Evolutionary conservation across 148 eudicot genomes (phyloP).

Genomic region (Vaccinium vitisidaea): DNA sequence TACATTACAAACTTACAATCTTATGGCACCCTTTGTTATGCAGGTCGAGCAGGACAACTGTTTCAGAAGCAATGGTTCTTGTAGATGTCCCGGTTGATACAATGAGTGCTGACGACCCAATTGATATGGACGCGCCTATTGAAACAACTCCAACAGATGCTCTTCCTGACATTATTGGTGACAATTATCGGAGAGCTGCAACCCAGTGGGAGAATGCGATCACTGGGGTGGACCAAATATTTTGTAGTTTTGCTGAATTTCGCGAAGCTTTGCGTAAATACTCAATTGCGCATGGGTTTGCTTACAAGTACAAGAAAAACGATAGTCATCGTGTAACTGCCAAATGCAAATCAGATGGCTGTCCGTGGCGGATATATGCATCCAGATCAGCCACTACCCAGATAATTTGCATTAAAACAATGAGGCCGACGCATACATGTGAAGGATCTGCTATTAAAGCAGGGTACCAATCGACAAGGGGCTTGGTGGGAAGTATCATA

Average conservation of each 20-base stretch:
- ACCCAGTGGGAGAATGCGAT: conserved; percentile 44
- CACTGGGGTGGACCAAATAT: conserved; percentile 54
- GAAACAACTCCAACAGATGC: conserved; percentile 22
- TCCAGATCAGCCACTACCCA: conserved; percentile 42
- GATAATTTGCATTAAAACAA: conserved; percentile 47
- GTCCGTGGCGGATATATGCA: conserved; percentile 54
- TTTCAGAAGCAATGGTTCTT: conserved; percentile 42
- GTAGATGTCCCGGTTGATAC: conserved; percentile 28
- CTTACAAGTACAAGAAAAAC: conserved; percentile 47
- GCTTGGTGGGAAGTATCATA: conserved; percentile 47
- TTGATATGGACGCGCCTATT: conserved; percentile 29
- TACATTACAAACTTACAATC: conserved; percentile 13
- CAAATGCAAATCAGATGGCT: conserved; percentile 51
- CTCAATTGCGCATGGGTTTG: conserved; percentile 52
- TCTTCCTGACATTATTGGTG: conserved; percentile 13
- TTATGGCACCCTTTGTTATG: conserved; percentile 18
- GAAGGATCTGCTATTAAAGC: conserved; percentile 34
- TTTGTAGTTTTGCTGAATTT: conserved; percentile 41
- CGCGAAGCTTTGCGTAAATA: conserved; percentile 45
- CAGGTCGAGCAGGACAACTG: conserved; percentile 67
- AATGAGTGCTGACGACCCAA: conserved; percentile 26
- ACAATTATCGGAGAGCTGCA: conserved; percentile 31
- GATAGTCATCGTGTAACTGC: conserved; percentile 47
- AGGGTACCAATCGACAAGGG: conserved; percentile 40
- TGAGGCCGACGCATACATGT: conserved; percentile 42